These are phyloP conservation scores for Pichia sp. DNA, from an alignment of 1,139 yeast genomes.

Conservation along the genomic window DNA sequence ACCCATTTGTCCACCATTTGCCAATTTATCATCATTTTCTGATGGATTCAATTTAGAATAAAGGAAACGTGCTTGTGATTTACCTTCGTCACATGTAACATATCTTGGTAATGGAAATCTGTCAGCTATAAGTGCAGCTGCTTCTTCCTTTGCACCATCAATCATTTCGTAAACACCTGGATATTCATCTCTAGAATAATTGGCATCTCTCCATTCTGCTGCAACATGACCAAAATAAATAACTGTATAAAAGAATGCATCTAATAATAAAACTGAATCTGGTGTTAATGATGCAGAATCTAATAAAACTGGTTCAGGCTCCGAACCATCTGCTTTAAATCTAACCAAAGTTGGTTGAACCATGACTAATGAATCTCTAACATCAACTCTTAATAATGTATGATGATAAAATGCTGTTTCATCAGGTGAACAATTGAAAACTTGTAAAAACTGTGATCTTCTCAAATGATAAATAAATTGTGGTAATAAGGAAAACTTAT, in stretches of 20 bases:
- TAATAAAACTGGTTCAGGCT: slow-evolving; percentile 87
- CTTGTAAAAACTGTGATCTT: slow-evolving; percentile 93
- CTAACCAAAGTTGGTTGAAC: slow-evolving; percentile 93
- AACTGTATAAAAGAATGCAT: slow-evolving; percentile 92
- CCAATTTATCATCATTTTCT: slow-evolving; percentile 51
- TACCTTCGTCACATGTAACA: slow-evolving; percentile 95
- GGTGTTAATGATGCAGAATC: slow-evolving; percentile 91
- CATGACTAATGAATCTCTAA: slow-evolving; percentile 90
- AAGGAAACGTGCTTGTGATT: slow-evolving; percentile 95
- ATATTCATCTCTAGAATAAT: slow-evolving; percentile 88
- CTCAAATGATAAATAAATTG: slow-evolving; percentile 94
- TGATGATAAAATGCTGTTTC: slow-evolving; percentile 98
- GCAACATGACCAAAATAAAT: slow-evolving; percentile 93
- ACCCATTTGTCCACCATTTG: slow-evolving; percentile 37
- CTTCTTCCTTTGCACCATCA: slow-evolving; percentile 88
- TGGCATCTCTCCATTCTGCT: slow-evolving; percentile 94
- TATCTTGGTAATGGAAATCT: slow-evolving; percentile 96
- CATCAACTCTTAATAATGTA: slow-evolving; percentile 83
- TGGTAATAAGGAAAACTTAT: slow-evolving; percentile 79
- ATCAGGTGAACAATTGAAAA: slow-evolving; percentile 96
- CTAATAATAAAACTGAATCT: slow-evolving; percentile 79
- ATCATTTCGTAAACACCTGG: slow-evolving; percentile 80
- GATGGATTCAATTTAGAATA: slow-evolving; percentile 92
- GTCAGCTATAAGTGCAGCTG: slow-evolving; percentile 82
- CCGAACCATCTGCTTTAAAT: slow-evolving; percentile 69